These are phyloP conservation scores for Fusarium sp. DNA, from an alignment of 2,329 filamentous ascomycete genomes.

Conservation along the genomic window DNA sequence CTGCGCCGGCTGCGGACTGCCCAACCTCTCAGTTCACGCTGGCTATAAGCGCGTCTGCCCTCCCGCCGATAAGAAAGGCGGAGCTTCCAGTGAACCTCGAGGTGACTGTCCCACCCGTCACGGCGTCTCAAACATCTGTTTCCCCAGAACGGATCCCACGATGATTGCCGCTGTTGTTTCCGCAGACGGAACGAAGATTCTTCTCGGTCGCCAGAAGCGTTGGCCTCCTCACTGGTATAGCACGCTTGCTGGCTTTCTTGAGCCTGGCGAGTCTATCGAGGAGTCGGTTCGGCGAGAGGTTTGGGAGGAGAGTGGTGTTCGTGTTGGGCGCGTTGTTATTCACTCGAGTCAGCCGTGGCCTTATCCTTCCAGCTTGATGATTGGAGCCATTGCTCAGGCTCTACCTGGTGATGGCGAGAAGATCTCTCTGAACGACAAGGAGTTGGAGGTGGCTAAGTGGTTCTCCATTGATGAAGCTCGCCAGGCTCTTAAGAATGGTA, in stretches of 20 bases:
- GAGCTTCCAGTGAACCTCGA: constrained; percentile 61
- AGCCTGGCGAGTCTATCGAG: constrained; percentile 86
- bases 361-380: constrained; percentile 86
- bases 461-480: constrained; percentile 83
- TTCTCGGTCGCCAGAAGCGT: constrained; percentile 85
- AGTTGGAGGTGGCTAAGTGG: constrained; percentile 92
- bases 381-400: constrained; percentile 88
- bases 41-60: constrained; percentile 86
- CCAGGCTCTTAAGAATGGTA: constrained; percentile 73
- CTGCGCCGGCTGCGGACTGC: constrained; percentile 88
- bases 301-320: constrained; percentile 85
- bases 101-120: constrained; percentile 82
- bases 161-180: constrained; percentile 96
- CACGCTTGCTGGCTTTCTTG: constrained; percentile 87
- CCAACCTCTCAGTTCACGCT: constrained; percentile 80
- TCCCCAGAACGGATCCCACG: constrained; percentile 92
- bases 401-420: constrained; percentile 76
- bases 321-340: constrained; percentile 79
- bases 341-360: constrained; percentile 91
- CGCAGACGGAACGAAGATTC: constrained; percentile 76
- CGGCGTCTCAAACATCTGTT: constrained; percentile 88
- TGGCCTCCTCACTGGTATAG: constrained; percentile 90
- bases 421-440: constrained; percentile 88
- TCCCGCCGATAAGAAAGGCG: constrained; percentile 68
- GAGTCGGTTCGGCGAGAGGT: constrained; percentile 86